A percentile compares a stretch with the other conserved stretches of the same genome.
These are phyloP conservation scores for Flammula alnicola DNA, from an alignment of 1,284 basidiomycete species.

Conservation along the genomic window DNA sequence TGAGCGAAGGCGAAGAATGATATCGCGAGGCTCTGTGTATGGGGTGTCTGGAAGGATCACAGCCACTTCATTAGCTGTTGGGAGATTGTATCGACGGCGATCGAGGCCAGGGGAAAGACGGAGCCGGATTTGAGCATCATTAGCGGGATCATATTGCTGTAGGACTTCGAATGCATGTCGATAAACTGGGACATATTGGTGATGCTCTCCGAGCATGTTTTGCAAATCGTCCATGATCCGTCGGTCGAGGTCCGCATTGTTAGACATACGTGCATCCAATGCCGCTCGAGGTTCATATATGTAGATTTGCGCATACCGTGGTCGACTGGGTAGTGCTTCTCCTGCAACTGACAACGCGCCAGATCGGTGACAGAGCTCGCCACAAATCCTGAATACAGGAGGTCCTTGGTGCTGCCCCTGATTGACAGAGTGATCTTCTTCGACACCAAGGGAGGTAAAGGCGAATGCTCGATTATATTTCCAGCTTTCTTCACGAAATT, in stretches of 20 bases:
- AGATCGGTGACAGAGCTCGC: too few species aligned
- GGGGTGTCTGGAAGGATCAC: conserved; percentile 14
- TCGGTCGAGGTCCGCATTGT: conserved; percentile 18
- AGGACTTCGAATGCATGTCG: conserved; percentile 38
- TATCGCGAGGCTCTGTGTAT: conserved; percentile 12
- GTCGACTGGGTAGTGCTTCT: too few species aligned
- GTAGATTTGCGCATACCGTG: too few species aligned
- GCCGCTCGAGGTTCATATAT: conserved; percentile 8
- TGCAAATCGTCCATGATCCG: conserved; percentile 32
- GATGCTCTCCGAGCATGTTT: conserved; percentile 24
- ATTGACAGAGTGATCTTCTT: too few species aligned
- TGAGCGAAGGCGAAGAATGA: conserved; percentile 10
- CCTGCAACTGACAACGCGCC: too few species aligned
- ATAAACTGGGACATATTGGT: conserved; percentile 37
- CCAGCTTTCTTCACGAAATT: too few species aligned
- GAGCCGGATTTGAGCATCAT: conserved; percentile 25
- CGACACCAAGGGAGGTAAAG: too few species aligned
- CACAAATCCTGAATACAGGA: too few species aligned
- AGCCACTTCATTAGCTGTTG: conserved; percentile 38
- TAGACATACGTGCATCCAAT: background rate
- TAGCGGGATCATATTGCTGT: conserved; percentile 11
- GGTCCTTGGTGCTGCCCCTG: too few species aligned
- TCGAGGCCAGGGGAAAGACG: conserved; percentile 28
- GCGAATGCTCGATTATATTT: too few species aligned
- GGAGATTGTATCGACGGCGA: conserved; percentile 39